phyloP scores from a whole-genome alignment of 2,329 filamentous ascomycete genomes.

The Fusarium graminum region DNA sequence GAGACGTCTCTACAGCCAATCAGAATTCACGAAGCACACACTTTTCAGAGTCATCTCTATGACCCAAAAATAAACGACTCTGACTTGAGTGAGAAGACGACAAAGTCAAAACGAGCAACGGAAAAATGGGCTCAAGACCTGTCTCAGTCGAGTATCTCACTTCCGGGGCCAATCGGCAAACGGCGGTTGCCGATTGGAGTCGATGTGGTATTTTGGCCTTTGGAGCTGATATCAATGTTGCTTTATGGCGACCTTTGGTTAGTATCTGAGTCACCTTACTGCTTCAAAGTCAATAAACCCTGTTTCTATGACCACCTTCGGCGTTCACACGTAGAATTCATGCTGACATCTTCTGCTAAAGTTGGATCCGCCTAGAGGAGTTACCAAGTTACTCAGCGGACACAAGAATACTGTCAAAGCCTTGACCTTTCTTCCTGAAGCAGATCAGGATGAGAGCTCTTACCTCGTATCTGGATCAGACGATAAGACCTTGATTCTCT shows the following conservation, averaged over 20 bases:
- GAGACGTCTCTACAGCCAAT: constrained; percentile 52
- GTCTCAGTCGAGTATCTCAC: constrained; percentile 70
- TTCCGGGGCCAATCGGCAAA: constrained; percentile 90
- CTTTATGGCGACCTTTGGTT: constrained; percentile 86
- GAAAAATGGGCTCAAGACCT: constrained; percentile 41
- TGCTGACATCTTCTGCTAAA: constrained; percentile 43
- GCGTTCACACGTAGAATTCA: not conserved
- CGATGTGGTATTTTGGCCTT: constrained; percentile 80
- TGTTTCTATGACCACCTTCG: not conserved
- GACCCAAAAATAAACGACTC: constrained; percentile 25
- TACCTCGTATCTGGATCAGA: constrained; percentile 84
- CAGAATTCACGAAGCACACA: constrained; percentile 51
- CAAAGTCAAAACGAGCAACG: constrained; percentile 42
- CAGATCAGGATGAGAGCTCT: constrained; percentile 59
- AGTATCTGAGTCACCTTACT: constrained; percentile 52
- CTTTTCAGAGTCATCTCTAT: constrained; percentile 53
- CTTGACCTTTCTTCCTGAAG: constrained; percentile 77
- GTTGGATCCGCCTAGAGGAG: constrained; percentile 63
- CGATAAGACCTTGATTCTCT: constrained; percentile 82
- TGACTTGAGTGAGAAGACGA: constrained; percentile 6
- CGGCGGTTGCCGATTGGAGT: constrained; percentile 92
- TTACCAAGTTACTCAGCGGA: constrained; percentile 76
- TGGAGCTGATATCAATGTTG: constrained; percentile 89
- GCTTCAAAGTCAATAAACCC: constrained; percentile 23
- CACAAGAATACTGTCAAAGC: constrained; percentile 86